A percentile compares a stretch with the other conserved stretches of the same genome.
Conservation (phyloP, 345 rosid genomes). For the Streptanthus diversifolius region DNA sequence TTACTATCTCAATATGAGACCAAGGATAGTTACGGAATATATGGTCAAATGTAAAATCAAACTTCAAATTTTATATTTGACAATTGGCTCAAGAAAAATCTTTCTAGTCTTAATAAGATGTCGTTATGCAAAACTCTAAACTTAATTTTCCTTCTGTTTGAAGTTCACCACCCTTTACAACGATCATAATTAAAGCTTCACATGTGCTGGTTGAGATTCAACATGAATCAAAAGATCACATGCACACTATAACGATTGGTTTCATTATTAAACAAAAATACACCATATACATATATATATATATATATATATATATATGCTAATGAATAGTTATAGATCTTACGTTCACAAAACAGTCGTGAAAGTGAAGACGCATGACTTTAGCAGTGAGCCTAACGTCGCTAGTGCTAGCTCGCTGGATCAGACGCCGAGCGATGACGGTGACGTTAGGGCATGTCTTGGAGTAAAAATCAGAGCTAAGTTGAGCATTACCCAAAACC, state of each 20-base stretch:
- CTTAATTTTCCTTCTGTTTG: background rate
- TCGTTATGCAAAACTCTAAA: background rate
- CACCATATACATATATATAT: background rate
- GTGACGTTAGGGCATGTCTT: constrained; percentile 27
- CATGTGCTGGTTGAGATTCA: background rate
- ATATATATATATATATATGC: background rate
- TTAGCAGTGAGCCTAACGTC: constrained; percentile 33
- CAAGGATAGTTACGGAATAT: background rate
- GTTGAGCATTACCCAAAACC: constrained; percentile 18
- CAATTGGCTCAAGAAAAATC: background rate
- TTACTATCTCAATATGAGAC: constrained; percentile 7
- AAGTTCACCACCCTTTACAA: background rate
- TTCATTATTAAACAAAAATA: background rate
- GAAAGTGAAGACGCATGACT: constrained; percentile 43
- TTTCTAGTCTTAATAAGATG: background rate
- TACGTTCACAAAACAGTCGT: constrained; percentile 75
- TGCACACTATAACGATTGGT: background rate
- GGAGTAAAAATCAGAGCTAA: constrained; percentile 19
- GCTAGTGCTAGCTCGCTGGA: constrained; percentile 25
- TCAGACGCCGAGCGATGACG: constrained; percentile 19
- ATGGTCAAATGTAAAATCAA: background rate
- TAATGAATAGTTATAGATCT: background rate
- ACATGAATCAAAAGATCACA: background rate
- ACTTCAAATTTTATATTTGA: background rate
- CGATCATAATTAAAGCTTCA: background rate